Evolutionary conservation across 352 stramenopile species (phyloP).

Genomic region (Pythium insidiosum): DNA sequence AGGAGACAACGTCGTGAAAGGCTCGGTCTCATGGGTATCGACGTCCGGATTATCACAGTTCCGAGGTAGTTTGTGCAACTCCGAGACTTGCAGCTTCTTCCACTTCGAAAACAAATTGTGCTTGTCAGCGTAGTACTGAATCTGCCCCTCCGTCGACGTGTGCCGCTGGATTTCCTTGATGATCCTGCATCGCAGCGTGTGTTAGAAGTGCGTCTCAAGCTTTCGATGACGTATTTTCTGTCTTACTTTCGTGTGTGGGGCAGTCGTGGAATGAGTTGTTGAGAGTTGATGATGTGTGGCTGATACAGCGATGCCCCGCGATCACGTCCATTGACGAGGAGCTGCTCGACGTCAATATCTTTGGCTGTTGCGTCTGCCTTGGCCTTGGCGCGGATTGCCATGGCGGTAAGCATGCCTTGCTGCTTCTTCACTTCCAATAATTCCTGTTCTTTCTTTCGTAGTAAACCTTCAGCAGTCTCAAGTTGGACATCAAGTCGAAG

Average conservation of each 20-base stretch:
- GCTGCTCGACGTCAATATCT: too few relatives aligned
- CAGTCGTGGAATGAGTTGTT: constrained; percentile 39
- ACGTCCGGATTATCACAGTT: not conserved
- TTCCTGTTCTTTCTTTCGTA: constrained; percentile 33
- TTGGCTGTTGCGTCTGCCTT: not conserved
- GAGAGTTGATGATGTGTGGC: constrained; percentile 17
- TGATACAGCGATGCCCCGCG: constrained; percentile 21
- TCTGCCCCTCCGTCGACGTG: constrained; percentile 43
- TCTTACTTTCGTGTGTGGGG: constrained; percentile 56
- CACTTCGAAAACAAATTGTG: constrained; percentile 68
- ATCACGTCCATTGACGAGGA: too few relatives aligned
- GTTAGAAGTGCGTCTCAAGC: constrained; percentile 41
- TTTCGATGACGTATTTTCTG: constrained; percentile 44
- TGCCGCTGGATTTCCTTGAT: constrained; percentile 57
- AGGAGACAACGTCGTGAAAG: constrained; percentile 34
- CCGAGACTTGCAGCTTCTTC: constrained; percentile 52
- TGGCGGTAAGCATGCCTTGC: constrained; percentile 9
- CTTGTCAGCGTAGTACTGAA: constrained; percentile 62
- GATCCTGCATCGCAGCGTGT: too few relatives aligned
- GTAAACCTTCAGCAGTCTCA: constrained; percentile 38
- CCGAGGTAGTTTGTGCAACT: constrained; percentile 31
- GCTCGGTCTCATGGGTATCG: constrained; percentile 3
- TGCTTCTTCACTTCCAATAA: constrained; percentile 14
- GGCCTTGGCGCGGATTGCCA: not conserved
- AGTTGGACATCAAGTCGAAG: constrained; percentile 50